Evolutionary conservation across 2,329 filamentous ascomycete species (phyloP).

Genomic region (Aspergillus jensenii): DNA sequence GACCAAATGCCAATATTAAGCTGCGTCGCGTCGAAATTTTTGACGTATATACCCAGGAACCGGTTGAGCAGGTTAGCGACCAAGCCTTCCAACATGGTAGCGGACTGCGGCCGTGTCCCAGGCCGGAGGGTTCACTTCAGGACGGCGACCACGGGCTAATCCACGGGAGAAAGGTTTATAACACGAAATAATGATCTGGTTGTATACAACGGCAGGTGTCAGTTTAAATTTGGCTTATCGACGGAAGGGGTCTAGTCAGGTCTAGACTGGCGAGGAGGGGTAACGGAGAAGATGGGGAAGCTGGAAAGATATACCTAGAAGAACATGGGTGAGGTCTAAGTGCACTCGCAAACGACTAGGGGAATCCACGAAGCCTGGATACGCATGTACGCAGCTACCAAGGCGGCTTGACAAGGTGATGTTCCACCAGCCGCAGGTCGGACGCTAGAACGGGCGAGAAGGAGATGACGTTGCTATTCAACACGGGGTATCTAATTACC

Average conservation of each 20-base stretch:
- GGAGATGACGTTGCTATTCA: not conserved
- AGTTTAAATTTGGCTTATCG: slow-evolving; percentile 1
- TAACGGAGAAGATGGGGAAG: not conserved
- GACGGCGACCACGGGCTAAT: slow-evolving; percentile 7
- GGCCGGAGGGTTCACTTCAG: slow-evolving; percentile 52
- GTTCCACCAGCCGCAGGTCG: not conserved
- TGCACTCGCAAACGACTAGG: slow-evolving; percentile 20
- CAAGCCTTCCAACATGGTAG: slow-evolving; percentile 90
- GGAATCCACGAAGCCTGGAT: slow-evolving; percentile 25
- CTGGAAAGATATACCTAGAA: slow-evolving; percentile 12
- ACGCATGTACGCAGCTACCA: slow-evolving; percentile 27
- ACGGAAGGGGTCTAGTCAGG: not conserved
- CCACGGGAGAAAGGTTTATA: not conserved
- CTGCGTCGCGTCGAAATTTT: slow-evolving; percentile 98
- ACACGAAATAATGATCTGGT: slow-evolving; percentile 10
- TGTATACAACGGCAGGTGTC: slow-evolving; percentile 1
- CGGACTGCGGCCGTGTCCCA: slow-evolving; percentile 66
- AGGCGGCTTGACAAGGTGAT: slow-evolving; percentile 17
- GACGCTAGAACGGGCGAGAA: slow-evolving; percentile 5
- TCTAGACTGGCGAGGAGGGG: slow-evolving; percentile 6
- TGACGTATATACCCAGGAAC: slow-evolving; percentile 99
- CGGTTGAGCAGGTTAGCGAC: slow-evolving; percentile 97
- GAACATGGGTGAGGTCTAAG: slow-evolving; percentile 21
- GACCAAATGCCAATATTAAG: slow-evolving; percentile 99
- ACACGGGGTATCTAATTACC: not conserved